Percentiles rank a stretch among this genome's conserved stretches.
Evolutionary conservation across 352 stramenopile species (phyloP).

Genomic region (Phytophthora hybrid): DNA sequence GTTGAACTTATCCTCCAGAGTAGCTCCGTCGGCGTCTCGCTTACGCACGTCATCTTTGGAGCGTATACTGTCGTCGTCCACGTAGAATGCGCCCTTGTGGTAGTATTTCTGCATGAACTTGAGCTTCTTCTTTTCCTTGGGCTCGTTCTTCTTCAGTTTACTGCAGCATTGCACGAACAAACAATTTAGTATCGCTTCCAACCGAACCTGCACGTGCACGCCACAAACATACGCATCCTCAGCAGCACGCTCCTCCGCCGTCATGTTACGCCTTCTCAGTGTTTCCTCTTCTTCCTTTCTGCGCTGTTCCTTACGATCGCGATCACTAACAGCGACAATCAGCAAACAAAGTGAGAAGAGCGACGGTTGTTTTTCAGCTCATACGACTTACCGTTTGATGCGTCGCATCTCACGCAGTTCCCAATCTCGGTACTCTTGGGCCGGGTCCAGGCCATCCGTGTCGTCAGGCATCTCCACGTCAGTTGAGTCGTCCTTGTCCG

Average conservation of each 20-base stretch:
- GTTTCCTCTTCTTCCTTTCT: constrained; percentile 91
- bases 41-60: constrained; percentile 92
- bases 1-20: constrained; percentile 95
- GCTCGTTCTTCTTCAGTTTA: constrained; percentile 84
- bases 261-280: constrained; percentile 92
- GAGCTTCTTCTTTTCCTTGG: constrained; percentile 88
- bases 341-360: constrained; percentile 16
- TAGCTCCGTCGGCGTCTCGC: constrained; percentile 90
- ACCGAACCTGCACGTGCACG: background rate
- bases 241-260: constrained; percentile 93
- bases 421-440: constrained; percentile 94
- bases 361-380: background rate
- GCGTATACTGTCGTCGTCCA: constrained; percentile 94
- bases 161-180: constrained; percentile 36
- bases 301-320: constrained; percentile 78
- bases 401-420: constrained; percentile 94
- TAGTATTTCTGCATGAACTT: constrained; percentile 99
- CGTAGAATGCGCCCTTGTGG: constrained; percentile 98
- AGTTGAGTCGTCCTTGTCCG: constrained; percentile 55
- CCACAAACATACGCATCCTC: constrained; percentile 87
- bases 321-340: constrained; percentile 60
- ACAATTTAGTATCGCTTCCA: constrained; percentile 1
- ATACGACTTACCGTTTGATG: constrained; percentile 81
- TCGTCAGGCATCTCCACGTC: constrained; percentile 92
- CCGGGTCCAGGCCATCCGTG: constrained; percentile 89